These are phyloP conservation scores for Geotrichum aggregatum DNA, from an alignment of 1,139 yeast genomes.

Conservation along the genomic window DNA sequence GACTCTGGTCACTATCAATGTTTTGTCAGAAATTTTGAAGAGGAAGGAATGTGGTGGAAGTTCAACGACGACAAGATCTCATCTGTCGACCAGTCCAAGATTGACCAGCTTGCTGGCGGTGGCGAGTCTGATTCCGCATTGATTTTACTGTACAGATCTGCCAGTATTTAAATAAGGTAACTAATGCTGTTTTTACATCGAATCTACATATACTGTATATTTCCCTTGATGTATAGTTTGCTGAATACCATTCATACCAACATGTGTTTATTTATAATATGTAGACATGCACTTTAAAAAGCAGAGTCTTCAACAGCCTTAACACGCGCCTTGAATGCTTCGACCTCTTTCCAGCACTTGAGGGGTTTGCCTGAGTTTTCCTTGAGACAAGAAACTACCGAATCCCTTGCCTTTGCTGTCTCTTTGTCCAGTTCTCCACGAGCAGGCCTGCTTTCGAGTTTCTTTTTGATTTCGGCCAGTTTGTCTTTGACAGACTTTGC, in stretches of 20 bases:
- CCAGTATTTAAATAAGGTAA: conserved; percentile 48
- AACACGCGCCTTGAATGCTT: conserved; percentile 54
- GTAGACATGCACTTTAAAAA: conserved; percentile 5
- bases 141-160: conserved; percentile 76
- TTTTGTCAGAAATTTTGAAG: conserved; percentile 68
- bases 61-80: conserved; percentile 93
- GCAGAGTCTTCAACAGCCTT: conserved; percentile 18
- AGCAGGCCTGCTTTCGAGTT: conserved; percentile 38
- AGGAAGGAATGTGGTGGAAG: conserved; percentile 78
- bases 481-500: conserved; percentile 34
- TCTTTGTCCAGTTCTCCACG: conserved; percentile 41
- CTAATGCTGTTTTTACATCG: too few species aligned
- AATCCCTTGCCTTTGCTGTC: conserved; percentile 48
- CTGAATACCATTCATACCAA: too few species aligned
- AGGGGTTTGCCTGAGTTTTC: conserved; percentile 69
- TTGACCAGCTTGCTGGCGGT: conserved; percentile 89
- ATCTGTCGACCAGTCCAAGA: conserved; percentile 67
- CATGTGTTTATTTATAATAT: too few species aligned
- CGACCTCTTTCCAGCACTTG: conserved; percentile 85
- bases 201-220: too few species aligned
- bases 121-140: conserved; percentile 97
- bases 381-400: conserved; percentile 62
- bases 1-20: conserved; percentile 97
- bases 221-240: too few species aligned
- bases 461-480: conserved; percentile 46